Evolutionary conservation across 148 eudicot species (phyloP).

Genomic region (Rhododendron kiyosumense): DNA sequence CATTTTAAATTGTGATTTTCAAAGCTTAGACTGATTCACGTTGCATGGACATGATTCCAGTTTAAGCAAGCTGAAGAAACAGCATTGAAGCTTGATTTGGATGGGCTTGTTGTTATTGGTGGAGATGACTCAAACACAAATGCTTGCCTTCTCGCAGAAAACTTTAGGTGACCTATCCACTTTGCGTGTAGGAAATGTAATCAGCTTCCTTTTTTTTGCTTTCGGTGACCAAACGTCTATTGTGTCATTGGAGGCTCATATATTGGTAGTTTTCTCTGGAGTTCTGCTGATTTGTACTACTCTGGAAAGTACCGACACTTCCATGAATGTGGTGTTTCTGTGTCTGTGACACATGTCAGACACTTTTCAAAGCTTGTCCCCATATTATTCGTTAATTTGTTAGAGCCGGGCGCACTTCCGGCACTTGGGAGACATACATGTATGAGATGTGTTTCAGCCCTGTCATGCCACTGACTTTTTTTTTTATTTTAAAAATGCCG

Average conservation of each 20-base stretch:
- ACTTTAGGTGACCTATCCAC: conserved; percentile 59
- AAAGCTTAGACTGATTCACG: conserved; percentile 1
- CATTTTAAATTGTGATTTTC: conserved; percentile 3
- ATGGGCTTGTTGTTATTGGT: conserved; percentile 97
- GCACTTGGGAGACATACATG: background rate
- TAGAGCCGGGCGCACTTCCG: background rate
- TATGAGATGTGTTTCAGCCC: background rate
- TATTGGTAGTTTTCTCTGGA: background rate
- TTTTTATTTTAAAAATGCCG: background rate
- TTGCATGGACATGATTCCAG: conserved; percentile 34
- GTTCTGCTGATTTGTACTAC: background rate
- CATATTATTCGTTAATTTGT: background rate
- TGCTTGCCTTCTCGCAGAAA: conserved; percentile 97
- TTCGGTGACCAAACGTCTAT: background rate
- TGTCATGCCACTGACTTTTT: background rate
- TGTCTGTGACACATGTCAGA: background rate
- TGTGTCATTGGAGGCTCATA: background rate
- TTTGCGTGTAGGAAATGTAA: background rate
- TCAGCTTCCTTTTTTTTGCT: background rate
- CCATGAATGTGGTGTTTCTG: background rate
- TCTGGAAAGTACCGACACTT: background rate
- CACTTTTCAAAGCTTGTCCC: background rate
- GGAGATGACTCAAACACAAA: conserved; percentile 99
- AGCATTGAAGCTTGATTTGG: conserved; percentile 79
- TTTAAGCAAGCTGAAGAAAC: conserved; percentile 98